Percentiles rank a stretch among this genome's conserved stretches.
phyloP scores from a whole-genome alignment of 345 rosid genomes.

The Sisymbrium irio region DNA sequence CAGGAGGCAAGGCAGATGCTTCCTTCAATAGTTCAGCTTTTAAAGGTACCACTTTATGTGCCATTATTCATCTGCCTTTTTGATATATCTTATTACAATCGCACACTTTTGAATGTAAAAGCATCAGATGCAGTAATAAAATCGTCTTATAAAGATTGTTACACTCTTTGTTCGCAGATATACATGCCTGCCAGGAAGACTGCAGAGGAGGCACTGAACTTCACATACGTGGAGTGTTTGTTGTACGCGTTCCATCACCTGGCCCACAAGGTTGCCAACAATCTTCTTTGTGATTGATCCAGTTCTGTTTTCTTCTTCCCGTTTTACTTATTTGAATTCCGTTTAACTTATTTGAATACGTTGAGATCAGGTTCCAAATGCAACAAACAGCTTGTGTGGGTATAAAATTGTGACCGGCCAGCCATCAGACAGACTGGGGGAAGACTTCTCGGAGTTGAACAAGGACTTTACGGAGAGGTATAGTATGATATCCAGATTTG shows the following conservation, averaged over 20 bases:
- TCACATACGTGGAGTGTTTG: slow-evolving; percentile 92
- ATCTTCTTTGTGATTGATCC: neutral
- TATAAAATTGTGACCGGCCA: slow-evolving; percentile 98
- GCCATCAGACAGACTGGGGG: slow-evolving; percentile 98
- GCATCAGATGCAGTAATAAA: neutral
- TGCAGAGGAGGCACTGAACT: slow-evolving; percentile 95
- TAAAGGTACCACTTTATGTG: slow-evolving; percentile 54
- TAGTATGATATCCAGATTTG: neutral
- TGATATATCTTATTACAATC: neutral
- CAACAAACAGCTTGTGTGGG: slow-evolving; percentile 92
- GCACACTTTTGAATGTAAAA: neutral
- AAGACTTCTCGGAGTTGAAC: slow-evolving; percentile 85
- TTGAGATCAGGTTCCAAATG: slow-evolving; percentile 78
- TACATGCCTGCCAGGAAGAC: slow-evolving; percentile 93
- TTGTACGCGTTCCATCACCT: slow-evolving; percentile 85
- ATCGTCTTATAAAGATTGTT: slow-evolving; percentile 1
- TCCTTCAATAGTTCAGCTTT: slow-evolving; percentile 80
- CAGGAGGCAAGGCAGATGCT: slow-evolving; percentile 95
- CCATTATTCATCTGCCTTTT: neutral
- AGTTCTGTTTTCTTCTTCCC: neutral
- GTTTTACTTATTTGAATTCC: slow-evolving; percentile 30
- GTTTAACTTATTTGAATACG: slow-evolving; percentile 32
- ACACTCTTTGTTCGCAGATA: slow-evolving; percentile 48
- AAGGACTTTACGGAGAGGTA: slow-evolving; percentile 93
- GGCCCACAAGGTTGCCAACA: slow-evolving; percentile 71